Evolutionary conservation across 2,329 filamentous ascomycete species (phyloP).

Genomic region (Monilinia vaccinii-corymbosi): DNA sequence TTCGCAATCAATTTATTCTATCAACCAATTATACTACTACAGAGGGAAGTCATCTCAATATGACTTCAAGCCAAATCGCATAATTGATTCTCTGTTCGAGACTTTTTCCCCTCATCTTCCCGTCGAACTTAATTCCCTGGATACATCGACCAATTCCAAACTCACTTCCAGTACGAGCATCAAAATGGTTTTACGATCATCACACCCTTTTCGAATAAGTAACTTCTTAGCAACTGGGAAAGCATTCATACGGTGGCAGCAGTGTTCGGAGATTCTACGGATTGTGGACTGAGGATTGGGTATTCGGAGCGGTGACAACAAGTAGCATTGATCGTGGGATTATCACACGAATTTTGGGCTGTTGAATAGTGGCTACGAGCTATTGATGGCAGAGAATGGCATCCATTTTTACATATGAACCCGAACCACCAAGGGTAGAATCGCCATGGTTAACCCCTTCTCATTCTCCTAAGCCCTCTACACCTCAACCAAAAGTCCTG

Average conservation of each 20-base stretch:
- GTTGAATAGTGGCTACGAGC: background rate
- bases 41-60: slow-evolving; percentile 3
- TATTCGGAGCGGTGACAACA: background rate
- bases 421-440: slow-evolving; percentile 75
- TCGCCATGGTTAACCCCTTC: slow-evolving; percentile 74
- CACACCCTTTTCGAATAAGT: slow-evolving; percentile 32
- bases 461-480: slow-evolving; percentile 29
- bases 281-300: background rate
- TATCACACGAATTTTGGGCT: background rate
- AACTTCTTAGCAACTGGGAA: slow-evolving; percentile 32
- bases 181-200: slow-evolving; percentile 43
- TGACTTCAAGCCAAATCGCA: slow-evolving; percentile 5
- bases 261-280: background rate
- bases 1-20: background rate
- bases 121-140: background rate
- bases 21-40: background rate
- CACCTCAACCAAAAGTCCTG: slow-evolving; percentile 14
- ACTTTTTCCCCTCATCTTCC: background rate
- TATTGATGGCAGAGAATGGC: slow-evolving; percentile 49
- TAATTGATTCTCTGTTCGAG: slow-evolving; percentile 2
- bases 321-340: background rate
- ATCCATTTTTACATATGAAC: slow-evolving; percentile 92
- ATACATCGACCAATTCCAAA: background rate
- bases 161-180: slow-evolving; percentile 10
- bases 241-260: slow-evolving; percentile 16